Base-by-base conservation (phyloP, 1,139 yeast species). In the Kodamaea plutei region DNA sequence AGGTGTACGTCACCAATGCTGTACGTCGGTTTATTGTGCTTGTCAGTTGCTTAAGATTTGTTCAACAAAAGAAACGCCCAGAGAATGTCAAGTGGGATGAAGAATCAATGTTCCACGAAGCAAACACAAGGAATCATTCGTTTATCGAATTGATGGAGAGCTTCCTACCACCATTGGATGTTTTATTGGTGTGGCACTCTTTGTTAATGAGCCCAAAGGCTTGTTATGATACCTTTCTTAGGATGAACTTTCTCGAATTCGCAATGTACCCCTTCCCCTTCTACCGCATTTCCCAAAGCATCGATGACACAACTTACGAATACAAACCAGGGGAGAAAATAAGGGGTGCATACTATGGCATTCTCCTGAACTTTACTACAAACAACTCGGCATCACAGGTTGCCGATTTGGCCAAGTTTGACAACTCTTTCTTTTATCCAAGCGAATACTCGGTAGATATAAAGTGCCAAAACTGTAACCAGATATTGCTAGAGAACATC, bases 171-270 rank as follows among this genome's bases (percentile, higher is more conserved):
- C 66, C 66, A 2, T 39, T 62, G 25, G 70, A 64, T 36, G 56
- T 64, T 4, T 31, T 64, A 7, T 50, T 64, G 59, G 63, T 64
- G 1, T 65, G 71, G 71, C 69, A 65, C 40, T 39, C 62, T 4
- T 54, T 54, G 32, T 35, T 55, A 39, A 41, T 58, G 32, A 55
- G 54, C 28, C 63, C 64, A 2, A 40, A 42, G 16, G 38, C 56
- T 1, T 54, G 44, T 32, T 52, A 58, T 35, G 65, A 61, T 27
- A 52, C 51, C 16, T 51, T 55, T 21, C 33, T 43, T 8, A 48
- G 64, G 17, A 48, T 50, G 33, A 41, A 51, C 11, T 45, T 52
- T 27, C 25, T 37, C 12, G 33, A 41, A 31, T 47, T 62, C 35
- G 49, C 53, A 29, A 34, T 36, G 12, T 44, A 39, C 29, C 57